Conservation (phyloP, 1,284 basidiomycete genomes). For the Ganoderma leucocontextum region DNA sequence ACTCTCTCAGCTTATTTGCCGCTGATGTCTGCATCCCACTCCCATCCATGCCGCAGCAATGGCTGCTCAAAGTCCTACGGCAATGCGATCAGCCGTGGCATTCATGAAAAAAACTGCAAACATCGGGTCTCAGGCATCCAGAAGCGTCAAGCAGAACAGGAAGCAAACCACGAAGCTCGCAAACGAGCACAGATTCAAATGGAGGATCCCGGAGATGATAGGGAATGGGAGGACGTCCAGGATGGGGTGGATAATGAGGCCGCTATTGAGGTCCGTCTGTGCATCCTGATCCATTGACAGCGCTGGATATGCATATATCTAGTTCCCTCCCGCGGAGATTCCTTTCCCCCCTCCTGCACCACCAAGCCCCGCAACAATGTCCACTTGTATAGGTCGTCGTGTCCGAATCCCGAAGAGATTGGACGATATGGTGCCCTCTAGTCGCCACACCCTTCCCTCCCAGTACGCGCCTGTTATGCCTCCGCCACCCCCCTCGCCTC, state of each 20-base stretch:
- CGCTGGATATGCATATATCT: background rate
- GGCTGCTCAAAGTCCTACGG: background rate
- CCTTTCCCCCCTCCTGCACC: background rate
- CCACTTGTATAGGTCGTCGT: background rate
- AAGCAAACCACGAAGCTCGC: no score
- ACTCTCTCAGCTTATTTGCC: background rate
- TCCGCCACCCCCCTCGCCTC: background rate
- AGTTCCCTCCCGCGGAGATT: background rate
- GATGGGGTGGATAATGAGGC: no score
- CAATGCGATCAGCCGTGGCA: background rate
- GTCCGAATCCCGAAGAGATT: background rate
- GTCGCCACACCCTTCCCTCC: background rate
- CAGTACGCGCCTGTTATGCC: background rate
- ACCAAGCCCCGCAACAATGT: background rate
- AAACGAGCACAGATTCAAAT: no score
- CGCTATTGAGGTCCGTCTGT: background rate
- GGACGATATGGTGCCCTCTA: background rate
- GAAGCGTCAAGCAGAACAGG: no score
- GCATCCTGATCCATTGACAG: background rate
- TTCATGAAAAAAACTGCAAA: background rate
- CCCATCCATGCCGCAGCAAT: background rate
- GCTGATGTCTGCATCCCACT: no score
- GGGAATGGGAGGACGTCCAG: background rate
- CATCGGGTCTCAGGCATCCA: background rate
- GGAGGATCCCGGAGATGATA: no score